Evolutionary conservation across 2,329 filamentous ascomycete species (phyloP).

Genomic region (Cordyceps fumosorosea): DNA sequence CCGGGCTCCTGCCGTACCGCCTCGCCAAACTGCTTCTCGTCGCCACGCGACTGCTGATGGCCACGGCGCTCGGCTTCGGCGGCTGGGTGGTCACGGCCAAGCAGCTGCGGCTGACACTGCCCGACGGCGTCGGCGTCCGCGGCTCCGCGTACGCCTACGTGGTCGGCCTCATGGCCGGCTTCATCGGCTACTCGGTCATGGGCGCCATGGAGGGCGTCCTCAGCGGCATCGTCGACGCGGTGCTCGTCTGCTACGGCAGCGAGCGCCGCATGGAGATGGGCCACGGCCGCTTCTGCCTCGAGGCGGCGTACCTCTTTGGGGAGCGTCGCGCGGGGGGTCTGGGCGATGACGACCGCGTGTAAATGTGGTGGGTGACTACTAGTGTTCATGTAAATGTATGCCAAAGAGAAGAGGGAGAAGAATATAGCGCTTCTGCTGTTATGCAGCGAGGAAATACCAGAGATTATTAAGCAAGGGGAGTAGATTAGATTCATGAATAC

Average conservation of each 20-base stretch:
- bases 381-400: neutral
- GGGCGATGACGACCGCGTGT: slow-evolving; percentile 19
- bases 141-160: slow-evolving; percentile 94
- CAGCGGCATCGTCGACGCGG: slow-evolving; percentile 79
- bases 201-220: slow-evolving; percentile 86
- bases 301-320: slow-evolving; percentile 84
- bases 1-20: slow-evolving; percentile 74
- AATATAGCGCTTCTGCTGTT: neutral
- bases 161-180: slow-evolving; percentile 83
- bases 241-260: slow-evolving; percentile 90
- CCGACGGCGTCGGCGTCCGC: slow-evolving; percentile 47
- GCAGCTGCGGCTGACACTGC: slow-evolving; percentile 58
- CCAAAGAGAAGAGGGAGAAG: neutral
- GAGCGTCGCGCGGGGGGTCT: slow-evolving; percentile 38
- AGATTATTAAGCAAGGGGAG: neutral
- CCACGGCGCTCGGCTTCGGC: slow-evolving; percentile 80
- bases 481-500: neutral
- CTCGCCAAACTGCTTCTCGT: slow-evolving; percentile 88
- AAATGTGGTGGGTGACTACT: neutral
- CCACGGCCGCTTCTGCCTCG: slow-evolving; percentile 76
- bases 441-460: neutral
- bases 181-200: slow-evolving; percentile 90
- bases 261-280: slow-evolving; percentile 66
- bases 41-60: slow-evolving; percentile 86
- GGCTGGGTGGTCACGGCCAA: slow-evolving; percentile 95